These are phyloP conservation scores for Penicillium sp. DNA, from an alignment of 2,329 filamentous ascomycete species.

Conservation along the genomic window DNA sequence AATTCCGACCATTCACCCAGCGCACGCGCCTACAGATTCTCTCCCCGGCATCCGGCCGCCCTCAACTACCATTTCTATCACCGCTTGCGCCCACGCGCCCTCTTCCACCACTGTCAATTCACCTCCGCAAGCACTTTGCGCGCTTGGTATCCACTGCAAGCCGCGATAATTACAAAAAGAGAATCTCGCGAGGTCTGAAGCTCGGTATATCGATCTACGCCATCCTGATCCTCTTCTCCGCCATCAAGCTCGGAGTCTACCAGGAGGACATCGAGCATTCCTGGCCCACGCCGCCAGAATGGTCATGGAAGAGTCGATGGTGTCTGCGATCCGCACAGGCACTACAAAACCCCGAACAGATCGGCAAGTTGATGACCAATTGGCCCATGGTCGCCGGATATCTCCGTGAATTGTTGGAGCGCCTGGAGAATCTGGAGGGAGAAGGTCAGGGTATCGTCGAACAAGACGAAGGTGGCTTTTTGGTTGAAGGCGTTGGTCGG, in stretches of 20 bases:
- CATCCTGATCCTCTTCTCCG: slow-evolving; percentile 59
- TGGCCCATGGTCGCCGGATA: slow-evolving; percentile 69
- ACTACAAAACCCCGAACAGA: slow-evolving; percentile 59
- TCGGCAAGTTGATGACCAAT: slow-evolving; percentile 58
- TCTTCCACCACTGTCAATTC: slow-evolving; percentile 57
- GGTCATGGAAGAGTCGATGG: slow-evolving; percentile 71
- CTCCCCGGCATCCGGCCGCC: slow-evolving; percentile 54
- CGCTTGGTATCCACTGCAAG: slow-evolving; percentile 80
- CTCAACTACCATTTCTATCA: slow-evolving; percentile 68
- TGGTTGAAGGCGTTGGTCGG: slow-evolving; percentile 58
- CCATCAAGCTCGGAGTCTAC: slow-evolving; percentile 66
- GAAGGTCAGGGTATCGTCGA: slow-evolving; percentile 69
- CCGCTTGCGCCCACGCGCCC: slow-evolving; percentile 50
- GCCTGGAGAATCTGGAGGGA: slow-evolving; percentile 67
- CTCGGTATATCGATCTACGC: slow-evolving; percentile 73
- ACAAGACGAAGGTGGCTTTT: slow-evolving; percentile 53
- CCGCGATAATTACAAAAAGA: slow-evolving; percentile 49
- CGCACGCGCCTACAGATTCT: slow-evolving; percentile 57
- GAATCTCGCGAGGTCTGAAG: slow-evolving; percentile 65
- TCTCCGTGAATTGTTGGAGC: slow-evolving; percentile 60
- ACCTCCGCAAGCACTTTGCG: slow-evolving; percentile 56
- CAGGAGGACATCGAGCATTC: slow-evolving; percentile 74
- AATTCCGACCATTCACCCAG: slow-evolving; percentile 59
- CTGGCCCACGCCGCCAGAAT: slow-evolving; percentile 81
- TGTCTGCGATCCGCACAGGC: slow-evolving; percentile 66